phyloP scores from a whole-genome alignment of 352 stramenopile genomes.

The Pythium apleroticum region DNA sequence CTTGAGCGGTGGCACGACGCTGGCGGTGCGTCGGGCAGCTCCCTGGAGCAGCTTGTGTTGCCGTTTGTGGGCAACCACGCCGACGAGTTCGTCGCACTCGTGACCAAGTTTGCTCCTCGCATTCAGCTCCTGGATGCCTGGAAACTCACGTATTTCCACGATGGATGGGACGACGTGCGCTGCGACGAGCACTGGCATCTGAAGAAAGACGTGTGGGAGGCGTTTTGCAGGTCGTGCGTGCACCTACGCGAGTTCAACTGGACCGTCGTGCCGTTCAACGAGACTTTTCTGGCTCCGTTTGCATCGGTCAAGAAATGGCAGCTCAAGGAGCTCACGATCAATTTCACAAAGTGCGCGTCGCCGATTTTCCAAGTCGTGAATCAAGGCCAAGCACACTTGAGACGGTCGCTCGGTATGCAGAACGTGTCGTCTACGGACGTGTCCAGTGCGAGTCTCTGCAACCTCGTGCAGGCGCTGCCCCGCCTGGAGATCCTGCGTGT shows the following conservation, averaged over 20 bases:
- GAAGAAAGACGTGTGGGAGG: slow-evolving; percentile 36
- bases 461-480: slow-evolving; percentile 16
- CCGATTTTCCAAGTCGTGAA: slow-evolving; percentile 13
- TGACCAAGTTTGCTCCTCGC: slow-evolving; percentile 43
- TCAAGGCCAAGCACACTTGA: slow-evolving; percentile 13
- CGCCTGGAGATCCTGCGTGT: slow-evolving; percentile 14
- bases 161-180: slow-evolving; percentile 43
- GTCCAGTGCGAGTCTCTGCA: slow-evolving; percentile 17
- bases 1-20: slow-evolving; percentile 43
- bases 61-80: slow-evolving; percentile 37
- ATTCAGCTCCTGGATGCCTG: slow-evolving; percentile 59
- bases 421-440: not conserved
- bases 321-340: slow-evolving; percentile 27
- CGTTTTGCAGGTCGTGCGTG: slow-evolving; percentile 40
- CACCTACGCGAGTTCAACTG: slow-evolving; percentile 60
- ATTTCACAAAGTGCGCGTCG: slow-evolving; percentile 21
- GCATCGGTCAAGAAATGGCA: slow-evolving; percentile 38
- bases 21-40: slow-evolving; percentile 26
- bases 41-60: slow-evolving; percentile 44
- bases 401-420: slow-evolving; percentile 12
- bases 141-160: slow-evolving; percentile 54
- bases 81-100: slow-evolving; percentile 39
- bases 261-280: slow-evolving; percentile 49
- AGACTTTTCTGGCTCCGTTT: slow-evolving; percentile 51
- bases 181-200: slow-evolving; percentile 60